Conservation (phyloP, 768 basidiomycete species). For the Dioszegia crocea region DNA sequence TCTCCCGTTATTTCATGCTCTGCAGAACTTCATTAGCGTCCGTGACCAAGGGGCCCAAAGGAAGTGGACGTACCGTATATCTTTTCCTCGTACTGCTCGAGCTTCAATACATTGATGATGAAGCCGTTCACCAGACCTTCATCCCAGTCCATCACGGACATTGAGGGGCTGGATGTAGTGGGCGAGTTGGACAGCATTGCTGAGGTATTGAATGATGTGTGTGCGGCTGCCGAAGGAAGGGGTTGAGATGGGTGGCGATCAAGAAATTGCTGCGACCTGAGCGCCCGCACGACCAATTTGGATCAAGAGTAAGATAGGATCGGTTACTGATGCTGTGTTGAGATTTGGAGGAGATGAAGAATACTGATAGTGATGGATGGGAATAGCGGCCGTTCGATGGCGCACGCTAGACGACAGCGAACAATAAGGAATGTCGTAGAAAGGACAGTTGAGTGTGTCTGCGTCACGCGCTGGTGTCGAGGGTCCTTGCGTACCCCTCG, state of each 20-base stretch:
- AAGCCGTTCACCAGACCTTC: conserved; percentile 62
- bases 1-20: conserved; percentile 93
- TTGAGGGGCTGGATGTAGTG: conserved; percentile 20
- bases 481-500: too few relatives aligned
- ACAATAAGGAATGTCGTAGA: background rate
- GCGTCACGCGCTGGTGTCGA: too few relatives aligned
- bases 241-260: background rate
- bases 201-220: too few relatives aligned
- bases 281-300: too few relatives aligned
- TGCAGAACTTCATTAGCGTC: conserved; percentile 43
- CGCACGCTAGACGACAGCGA: too few relatives aligned
- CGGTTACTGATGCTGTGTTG: too few relatives aligned
- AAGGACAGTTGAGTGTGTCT: too few relatives aligned
- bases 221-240: background rate
- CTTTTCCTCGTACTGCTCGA: conserved; percentile 76
- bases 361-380: too few relatives aligned
- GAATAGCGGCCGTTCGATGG: too few relatives aligned
- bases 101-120: conserved; percentile 56
- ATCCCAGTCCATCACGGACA: conserved; percentile 50
- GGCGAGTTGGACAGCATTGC: background rate
- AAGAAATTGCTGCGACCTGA: too few relatives aligned
- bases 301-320: too few relatives aligned
- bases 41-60: background rate
- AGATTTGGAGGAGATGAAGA: too few relatives aligned
- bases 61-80: conserved; percentile 61